phyloP scores from a whole-genome alignment of 2,329 filamentous ascomycete species.

The Thermoascus crustaceus region DNA sequence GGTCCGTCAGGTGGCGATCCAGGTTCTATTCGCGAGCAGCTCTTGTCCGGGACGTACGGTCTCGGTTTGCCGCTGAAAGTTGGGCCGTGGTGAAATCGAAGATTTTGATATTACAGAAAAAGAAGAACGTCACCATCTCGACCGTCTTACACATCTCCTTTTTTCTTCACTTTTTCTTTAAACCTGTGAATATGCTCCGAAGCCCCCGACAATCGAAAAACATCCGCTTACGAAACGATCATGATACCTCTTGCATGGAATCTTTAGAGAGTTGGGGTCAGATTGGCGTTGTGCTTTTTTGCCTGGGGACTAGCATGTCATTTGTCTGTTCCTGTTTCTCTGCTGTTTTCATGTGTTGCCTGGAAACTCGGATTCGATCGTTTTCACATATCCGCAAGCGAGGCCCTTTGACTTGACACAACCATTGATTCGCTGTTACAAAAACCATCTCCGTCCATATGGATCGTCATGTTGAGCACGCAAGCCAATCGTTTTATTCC shows the following conservation, averaged over 20 bases:
- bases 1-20: constrained; percentile 30
- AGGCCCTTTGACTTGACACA: too few relatives aligned
- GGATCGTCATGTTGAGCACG: constrained; percentile 6
- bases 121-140: neutral
- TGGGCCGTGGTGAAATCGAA: constrained; percentile 43
- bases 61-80: constrained; percentile 47
- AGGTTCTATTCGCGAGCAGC: constrained; percentile 47
- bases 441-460: constrained; percentile 8
- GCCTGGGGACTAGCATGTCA: constrained; percentile 1
- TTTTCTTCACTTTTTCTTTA: constrained; percentile 1
- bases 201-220: constrained; percentile 9
- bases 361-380: constrained; percentile 7
- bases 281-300: constrained; percentile 28
- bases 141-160: neutral
- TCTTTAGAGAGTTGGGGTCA: constrained; percentile 32
- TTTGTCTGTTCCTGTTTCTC: too few relatives aligned
- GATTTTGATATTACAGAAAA: constrained; percentile 4
- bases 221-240: constrained; percentile 34
- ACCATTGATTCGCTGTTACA: neutral
- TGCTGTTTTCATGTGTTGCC: constrained; percentile 7
- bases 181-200: constrained; percentile 7
- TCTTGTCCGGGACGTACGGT: constrained; percentile 50
- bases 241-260: constrained; percentile 38
- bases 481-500: constrained; percentile 11
- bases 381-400: too few relatives aligned